Evolutionary conservation across 805 yeast genomes (phyloP), one percentile per base, ranked within the genome.

Genomic region (Sungouiella thailandica): DNA sequence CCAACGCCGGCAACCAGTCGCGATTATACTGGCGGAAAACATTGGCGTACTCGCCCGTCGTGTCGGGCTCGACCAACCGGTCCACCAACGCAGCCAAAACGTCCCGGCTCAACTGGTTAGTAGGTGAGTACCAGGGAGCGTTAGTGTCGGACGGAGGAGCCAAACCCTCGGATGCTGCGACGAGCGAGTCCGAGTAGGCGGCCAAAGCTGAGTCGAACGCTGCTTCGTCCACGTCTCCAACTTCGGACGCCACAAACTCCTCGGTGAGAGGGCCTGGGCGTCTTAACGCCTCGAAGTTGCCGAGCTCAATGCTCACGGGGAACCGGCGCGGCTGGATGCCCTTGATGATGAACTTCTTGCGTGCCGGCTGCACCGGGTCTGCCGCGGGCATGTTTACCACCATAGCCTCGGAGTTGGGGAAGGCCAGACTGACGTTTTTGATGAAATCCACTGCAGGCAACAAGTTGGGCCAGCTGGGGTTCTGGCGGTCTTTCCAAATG

Each of bases 371-470:
- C n/a, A 36, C 14, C 6, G 42, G 40, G 12, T 48, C 58, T 4
- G 50, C 42, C 13, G 45, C 22, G 10, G 76, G 68, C 26, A 76
- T 68, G 34, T 76, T 75, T 16, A 90, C 76, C 11, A 93, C 97
- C 90, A 88, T 89, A 1, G 98, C 97, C 33, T 85, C 81, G 3
- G 96, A 87, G 47, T 79, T 76, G 12, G 83, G 80, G 55, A 93
- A 93, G 1, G 96, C 95, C 40, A 78, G 76, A 22, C 89, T 82
- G 14, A 90, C 97, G 53, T 93, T 90, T 50, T 90, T 87, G 56
- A 93, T 93, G 57, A 93, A 93, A 46, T 93, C 97, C 9, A 93
- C 97, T 0, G 98, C 98, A 1, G 96, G 95, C 20, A 90, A 68
- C 31, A 90, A 63, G 33, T 43, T 45, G 36, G 52, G 52, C 46